These are phyloP conservation scores for Pyrus bretschneideri DNA, from an alignment of 306 rosid species.

Conservation along the genomic window DNA sequence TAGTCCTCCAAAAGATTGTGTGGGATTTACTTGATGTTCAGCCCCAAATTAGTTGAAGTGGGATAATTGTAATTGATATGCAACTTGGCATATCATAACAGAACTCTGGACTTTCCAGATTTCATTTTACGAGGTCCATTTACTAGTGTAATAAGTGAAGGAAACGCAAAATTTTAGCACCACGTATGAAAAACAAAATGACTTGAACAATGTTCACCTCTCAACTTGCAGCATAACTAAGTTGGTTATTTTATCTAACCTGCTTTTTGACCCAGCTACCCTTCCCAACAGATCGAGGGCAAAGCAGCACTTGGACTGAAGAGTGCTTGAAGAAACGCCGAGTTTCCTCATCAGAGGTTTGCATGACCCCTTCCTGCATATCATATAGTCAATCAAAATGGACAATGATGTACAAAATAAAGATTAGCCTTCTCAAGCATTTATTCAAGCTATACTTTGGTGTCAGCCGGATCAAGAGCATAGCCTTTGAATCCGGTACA, in stretches of 20 bases:
- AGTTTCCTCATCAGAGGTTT: constrained; percentile 72
- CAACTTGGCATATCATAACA: neutral
- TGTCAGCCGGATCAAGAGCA: neutral
- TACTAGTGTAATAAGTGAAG: neutral
- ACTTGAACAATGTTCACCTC: neutral
- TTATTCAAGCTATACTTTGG: neutral
- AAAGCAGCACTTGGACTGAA: constrained; percentile 66
- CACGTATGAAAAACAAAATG: neutral
- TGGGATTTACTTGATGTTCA: too few species aligned
- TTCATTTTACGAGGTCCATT: neutral
- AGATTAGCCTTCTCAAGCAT: neutral
- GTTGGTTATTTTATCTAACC: constrained; percentile 28
- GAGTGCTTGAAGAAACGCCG: constrained; percentile 78
- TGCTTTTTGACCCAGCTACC: constrained; percentile 57
- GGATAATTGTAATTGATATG: neutral
- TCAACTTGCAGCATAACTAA: neutral
- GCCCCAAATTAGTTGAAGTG: too few species aligned
- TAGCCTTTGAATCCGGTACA: neutral
- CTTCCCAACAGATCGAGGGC: constrained; percentile 73
- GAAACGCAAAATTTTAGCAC: neutral
- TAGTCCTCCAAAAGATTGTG: too few species aligned
- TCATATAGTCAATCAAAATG: neutral
- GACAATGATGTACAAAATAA: neutral
- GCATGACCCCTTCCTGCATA: constrained; percentile 65
- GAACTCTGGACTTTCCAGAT: neutral